Conservation (phyloP, 2,329 filamentous ascomycete genomes). For the Fusarium musae region DNA sequence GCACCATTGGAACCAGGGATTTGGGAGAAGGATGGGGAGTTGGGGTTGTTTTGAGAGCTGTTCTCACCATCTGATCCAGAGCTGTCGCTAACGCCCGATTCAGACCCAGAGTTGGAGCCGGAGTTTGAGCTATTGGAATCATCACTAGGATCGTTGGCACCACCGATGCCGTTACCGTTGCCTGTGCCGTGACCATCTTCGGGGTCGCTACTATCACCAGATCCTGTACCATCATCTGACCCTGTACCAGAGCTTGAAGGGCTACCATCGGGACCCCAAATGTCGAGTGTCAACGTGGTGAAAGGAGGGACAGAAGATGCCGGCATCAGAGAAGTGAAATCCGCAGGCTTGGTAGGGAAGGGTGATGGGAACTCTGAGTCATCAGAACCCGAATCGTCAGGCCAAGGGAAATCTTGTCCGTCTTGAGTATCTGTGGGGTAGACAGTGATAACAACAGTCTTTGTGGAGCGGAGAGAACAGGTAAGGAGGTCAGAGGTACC, state of each 20-base stretch:
- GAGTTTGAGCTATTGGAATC: not conserved
- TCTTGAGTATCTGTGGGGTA: slow-evolving; percentile 48
- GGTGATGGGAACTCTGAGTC: slow-evolving; percentile 39
- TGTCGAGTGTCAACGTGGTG: slow-evolving; percentile 52
- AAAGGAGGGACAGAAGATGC: slow-evolving; percentile 44
- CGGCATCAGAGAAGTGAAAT: slow-evolving; percentile 15
- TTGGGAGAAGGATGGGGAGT: slow-evolving; percentile 16
- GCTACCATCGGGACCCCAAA: slow-evolving; percentile 44
- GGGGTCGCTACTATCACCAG: slow-evolving; percentile 17
- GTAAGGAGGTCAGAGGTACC: slow-evolving; percentile 43
- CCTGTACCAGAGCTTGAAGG: slow-evolving; percentile 14
- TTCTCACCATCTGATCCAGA: slow-evolving; percentile 7
- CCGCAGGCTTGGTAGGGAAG: slow-evolving; percentile 45
- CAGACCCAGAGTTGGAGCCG: not conserved
- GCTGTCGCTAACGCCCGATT: not conserved
- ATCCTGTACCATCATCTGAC: not conserved
- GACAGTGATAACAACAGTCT: slow-evolving; percentile 62
- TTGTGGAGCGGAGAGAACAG: slow-evolving; percentile 54
- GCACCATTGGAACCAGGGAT: slow-evolving; percentile 33
- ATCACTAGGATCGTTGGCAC: not conserved
- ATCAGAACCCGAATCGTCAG: slow-evolving; percentile 32
- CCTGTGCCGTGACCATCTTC: slow-evolving; percentile 9
- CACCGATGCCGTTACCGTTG: slow-evolving; percentile 1
- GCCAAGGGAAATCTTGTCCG: slow-evolving; percentile 26
- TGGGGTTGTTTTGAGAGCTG: slow-evolving; percentile 13